phyloP scores from a whole-genome alignment of 192 early-diverging fungal genomes.

The Nowakowskiella sp. region DNA sequence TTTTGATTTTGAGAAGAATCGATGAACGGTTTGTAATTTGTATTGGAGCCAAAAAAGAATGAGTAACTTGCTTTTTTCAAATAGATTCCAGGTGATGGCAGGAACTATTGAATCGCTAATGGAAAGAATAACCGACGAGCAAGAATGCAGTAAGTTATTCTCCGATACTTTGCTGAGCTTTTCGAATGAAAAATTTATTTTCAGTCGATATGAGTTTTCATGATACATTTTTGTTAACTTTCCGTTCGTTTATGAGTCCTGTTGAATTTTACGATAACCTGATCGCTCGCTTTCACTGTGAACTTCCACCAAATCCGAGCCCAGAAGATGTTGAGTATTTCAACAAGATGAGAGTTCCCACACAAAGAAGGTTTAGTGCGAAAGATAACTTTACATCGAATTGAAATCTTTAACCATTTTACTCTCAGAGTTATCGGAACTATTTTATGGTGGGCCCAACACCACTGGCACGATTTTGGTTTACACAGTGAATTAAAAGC shows the following conservation, averaged over 20 bases:
- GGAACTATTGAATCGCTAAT: slow-evolving; percentile 43
- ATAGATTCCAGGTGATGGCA: slow-evolving; percentile 43
- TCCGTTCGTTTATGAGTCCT: slow-evolving; percentile 41
- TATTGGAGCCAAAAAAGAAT: slow-evolving; percentile 1
- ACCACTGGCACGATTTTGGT: slow-evolving; percentile 54
- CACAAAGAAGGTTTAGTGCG: slow-evolving; percentile 33
- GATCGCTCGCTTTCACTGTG: slow-evolving; percentile 38
- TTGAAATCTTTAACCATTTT: background rate
- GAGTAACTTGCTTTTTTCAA: slow-evolving; percentile 1
- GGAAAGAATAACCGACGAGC: slow-evolving; percentile 33
- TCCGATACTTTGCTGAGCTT: background rate
- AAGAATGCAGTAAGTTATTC: slow-evolving; percentile 35
- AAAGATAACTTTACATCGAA: background rate
- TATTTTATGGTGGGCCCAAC: slow-evolving; percentile 39
- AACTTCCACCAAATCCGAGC: slow-evolving; percentile 29
- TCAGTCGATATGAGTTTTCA: slow-evolving; percentile 34
- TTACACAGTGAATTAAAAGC: slow-evolving; percentile 30
- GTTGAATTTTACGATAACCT: slow-evolving; percentile 43
- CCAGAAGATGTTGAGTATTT: slow-evolving; percentile 40
- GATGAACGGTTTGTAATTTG: slow-evolving; percentile 33
- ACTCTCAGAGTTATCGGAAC: slow-evolving; percentile 32
- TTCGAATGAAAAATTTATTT: too few relatives aligned
- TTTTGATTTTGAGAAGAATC: slow-evolving; percentile 34
- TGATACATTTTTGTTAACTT: slow-evolving; percentile 46
- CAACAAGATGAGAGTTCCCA: slow-evolving; percentile 35